Conservation (phyloP, 257 asterid species). For the Lavandula angustifolia region DNA sequence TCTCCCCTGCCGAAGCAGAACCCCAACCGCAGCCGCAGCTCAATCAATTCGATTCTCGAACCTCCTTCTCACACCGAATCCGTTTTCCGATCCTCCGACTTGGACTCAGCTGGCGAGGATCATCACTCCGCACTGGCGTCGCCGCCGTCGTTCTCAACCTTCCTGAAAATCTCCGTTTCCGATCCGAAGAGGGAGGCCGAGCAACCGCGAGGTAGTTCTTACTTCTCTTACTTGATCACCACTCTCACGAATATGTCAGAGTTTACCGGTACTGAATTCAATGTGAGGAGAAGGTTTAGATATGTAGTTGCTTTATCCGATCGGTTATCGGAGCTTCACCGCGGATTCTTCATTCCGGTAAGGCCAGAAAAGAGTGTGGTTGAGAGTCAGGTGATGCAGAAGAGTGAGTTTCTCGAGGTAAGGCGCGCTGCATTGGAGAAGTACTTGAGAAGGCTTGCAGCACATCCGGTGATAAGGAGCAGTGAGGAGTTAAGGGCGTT, state of each 20-base stretch:
- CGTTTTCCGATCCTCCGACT: conserved; percentile 82
- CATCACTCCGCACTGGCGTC: conserved; percentile 46
- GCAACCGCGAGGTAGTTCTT: conserved; percentile 51
- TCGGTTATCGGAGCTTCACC: conserved; percentile 63
- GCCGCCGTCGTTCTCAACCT: conserved; percentile 39
- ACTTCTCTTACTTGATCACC: conserved; percentile 70
- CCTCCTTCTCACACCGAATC: conserved; percentile 99
- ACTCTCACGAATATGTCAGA: conserved; percentile 75
- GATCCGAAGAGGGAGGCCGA: conserved; percentile 90
- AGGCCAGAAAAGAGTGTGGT: conserved; percentile 96
- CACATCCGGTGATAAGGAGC: conserved; percentile 62
- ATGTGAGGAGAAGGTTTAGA: conserved; percentile 81
- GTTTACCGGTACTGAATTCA: conserved; percentile 65
- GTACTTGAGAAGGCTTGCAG: conserved; percentile 68
- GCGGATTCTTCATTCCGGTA: conserved; percentile 80
- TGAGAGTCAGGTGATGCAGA: conserved; percentile 95
- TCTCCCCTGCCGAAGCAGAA: conserved; percentile 41
- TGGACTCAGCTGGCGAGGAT: conserved; percentile 51
- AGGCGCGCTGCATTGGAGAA: conserved; percentile 85
- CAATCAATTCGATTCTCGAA: conserved; percentile 75
- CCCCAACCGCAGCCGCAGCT: conserved; percentile 40
- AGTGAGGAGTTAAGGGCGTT: conserved; percentile 81
- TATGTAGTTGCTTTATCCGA: conserved; percentile 82
- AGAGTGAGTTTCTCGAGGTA: conserved; percentile 80
- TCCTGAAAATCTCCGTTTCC: conserved; percentile 66